phyloP scores from a whole-genome alignment of 1,284 basidiomycete species.

The Peniophora sp. region DNA sequence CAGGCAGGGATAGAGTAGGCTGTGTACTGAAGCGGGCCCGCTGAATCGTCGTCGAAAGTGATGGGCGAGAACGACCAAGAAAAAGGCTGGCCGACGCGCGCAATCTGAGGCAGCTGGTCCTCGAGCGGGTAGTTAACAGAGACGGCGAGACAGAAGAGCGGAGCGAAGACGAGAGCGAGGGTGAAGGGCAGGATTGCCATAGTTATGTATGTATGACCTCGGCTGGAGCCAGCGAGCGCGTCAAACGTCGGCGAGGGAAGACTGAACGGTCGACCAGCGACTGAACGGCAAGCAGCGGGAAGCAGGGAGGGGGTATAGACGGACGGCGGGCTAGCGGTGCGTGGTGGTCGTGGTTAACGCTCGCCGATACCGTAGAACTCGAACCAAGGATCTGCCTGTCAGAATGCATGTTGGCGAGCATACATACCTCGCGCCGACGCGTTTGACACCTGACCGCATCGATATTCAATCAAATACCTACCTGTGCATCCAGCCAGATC shows the following conservation, averaged over 20 bases:
- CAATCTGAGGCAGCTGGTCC: slow-evolving; percentile 56
- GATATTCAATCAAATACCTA: too few species aligned
- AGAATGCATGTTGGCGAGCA: too few species aligned
- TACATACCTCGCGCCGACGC: too few species aligned
- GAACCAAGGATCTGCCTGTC: too few species aligned
- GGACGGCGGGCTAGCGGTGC: too few species aligned
- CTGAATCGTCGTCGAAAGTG: slow-evolving; percentile 45
- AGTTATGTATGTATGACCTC: neutral
- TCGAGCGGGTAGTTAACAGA: slow-evolving; percentile 42
- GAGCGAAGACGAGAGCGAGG: slow-evolving; percentile 24
- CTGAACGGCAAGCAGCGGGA: neutral
- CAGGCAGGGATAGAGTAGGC: slow-evolving; percentile 50
- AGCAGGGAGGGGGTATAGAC: neutral
- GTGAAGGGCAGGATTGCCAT: neutral
- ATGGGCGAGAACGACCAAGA: slow-evolving; percentile 54
- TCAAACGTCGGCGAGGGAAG: neutral
- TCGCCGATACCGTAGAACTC: too few species aligned
- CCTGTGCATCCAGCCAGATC: too few species aligned
- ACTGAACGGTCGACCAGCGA: neutral
- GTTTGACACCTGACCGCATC: too few species aligned
- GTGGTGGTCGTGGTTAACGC: too few species aligned
- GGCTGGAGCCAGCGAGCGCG: neutral
- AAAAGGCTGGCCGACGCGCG: slow-evolving; percentile 49
- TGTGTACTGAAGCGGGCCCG: slow-evolving; percentile 33
- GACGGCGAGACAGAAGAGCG: slow-evolving; percentile 31